Evolutionary conservation across 331 rosid species (phyloP), one percentile per base, ranked within the genome.

Genomic region (Arachis monticola): DNA sequence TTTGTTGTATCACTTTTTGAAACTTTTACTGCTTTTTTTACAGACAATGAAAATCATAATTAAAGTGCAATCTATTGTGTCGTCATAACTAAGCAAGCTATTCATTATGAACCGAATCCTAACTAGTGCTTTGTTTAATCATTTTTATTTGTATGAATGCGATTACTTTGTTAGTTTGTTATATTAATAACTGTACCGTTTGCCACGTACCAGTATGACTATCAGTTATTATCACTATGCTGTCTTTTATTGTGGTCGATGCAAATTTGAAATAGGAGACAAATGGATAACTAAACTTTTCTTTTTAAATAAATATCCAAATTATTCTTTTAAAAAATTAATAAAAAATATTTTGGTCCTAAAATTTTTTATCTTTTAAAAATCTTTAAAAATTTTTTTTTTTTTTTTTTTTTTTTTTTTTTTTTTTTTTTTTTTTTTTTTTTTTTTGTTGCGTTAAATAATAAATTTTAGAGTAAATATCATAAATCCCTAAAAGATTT

Each of bases 21-120:
- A 35, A 35, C n/a, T 47, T 60, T 45, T 57, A 2, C 7, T 42
- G 45, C 60, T 27, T 74, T 80, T 62, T n/a, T 45, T 17, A 17
- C 48, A 61, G 44, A 74, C 42, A 66, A 66, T 10, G 42, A 48
- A 38, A 6, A 61, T 52, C 64, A 9, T 58, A 69, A 45, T 60
- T 69, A 66, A 60, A 64, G 58, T 58, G 66, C 60, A 74, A 68
- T 62, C 73, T 42, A 46, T 45, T 52, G 10, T 74, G 46, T 75
- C 84, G 46, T 80, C 4, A 11, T 63, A 69, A 56, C 35, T 56
- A 80, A 31, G 80, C 84, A 38, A 56, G 10, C 67, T 64, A 42
- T 47, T 69, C 65, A 47, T 64, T 31, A 68, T 61, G 74, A 44
- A 79, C 42, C 2, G n/a, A 62, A 44, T 60, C 76, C 67, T 73